Evolutionary conservation across 257 asterid genomes (phyloP).

Genomic region (Plantago elongata): DNA sequence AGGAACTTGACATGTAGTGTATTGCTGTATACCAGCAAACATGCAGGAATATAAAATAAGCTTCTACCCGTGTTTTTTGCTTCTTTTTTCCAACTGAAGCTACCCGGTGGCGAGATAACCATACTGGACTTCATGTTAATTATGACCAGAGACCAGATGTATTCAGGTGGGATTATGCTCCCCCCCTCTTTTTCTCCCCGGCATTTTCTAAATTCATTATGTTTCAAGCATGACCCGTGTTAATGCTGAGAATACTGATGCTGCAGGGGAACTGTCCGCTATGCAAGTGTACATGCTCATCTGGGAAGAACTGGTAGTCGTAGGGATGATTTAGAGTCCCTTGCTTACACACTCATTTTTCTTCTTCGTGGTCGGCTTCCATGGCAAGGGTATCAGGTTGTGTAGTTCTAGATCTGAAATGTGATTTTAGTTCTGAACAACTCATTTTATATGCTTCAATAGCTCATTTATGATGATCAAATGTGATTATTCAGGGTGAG

Average conservation of each 20-base stretch:
- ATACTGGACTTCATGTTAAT: slow-evolving; percentile 58
- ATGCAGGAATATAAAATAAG: no score
- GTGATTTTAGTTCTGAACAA: no score
- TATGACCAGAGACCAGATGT: slow-evolving; percentile 77
- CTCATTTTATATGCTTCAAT: no score
- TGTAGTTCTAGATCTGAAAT: no score
- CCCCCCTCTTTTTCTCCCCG: slow-evolving; percentile 4
- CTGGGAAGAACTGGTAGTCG: slow-evolving; percentile 65
- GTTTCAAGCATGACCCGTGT: no score
- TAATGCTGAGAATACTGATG: no score
- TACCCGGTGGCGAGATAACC: slow-evolving; percentile 59
- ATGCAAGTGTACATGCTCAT: slow-evolving; percentile 66
- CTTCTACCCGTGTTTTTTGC: no score
- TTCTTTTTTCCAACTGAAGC: slow-evolving; percentile 31
- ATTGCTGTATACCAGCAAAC: neutral
- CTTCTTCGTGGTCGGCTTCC: slow-evolving; percentile 59
- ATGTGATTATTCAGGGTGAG: slow-evolving; percentile 37
- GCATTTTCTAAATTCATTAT: neutral
- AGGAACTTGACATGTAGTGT: slow-evolving; percentile 3
- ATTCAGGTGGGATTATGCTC: slow-evolving; percentile 40
- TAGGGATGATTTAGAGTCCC: slow-evolving; percentile 61
- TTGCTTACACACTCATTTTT: slow-evolving; percentile 53
- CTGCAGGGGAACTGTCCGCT: slow-evolving; percentile 57
- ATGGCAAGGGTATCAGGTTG: slow-evolving; percentile 64
- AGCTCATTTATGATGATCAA: no score